Conservation (phyloP, 108 stramenopile genomes). For the Parmales sp. region DNA sequence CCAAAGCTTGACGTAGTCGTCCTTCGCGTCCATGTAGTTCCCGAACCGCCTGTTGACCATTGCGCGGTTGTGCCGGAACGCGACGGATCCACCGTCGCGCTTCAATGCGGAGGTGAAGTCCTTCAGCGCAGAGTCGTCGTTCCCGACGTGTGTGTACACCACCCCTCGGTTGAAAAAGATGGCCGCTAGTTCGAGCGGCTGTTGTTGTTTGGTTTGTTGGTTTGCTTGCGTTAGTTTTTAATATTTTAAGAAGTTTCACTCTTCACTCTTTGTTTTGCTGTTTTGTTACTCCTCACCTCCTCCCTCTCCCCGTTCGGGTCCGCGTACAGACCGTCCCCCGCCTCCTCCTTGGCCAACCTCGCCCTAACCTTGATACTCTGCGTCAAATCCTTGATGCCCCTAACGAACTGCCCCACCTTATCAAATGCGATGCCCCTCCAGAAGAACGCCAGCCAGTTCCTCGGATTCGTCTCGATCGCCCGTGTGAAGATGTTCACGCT, state of each 20-base stretch:
- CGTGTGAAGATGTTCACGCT: neutral
- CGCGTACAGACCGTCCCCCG: neutral
- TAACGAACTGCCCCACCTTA: neutral
- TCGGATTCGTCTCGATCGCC: neutral
- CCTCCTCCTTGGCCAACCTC: neutral
- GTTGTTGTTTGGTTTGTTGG: no score
- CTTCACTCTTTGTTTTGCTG: neutral
- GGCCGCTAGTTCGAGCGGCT: no score
- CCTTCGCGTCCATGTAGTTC: neutral
- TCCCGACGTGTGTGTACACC: neutral
- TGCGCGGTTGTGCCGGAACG: neutral
- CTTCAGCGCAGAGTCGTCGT: neutral
- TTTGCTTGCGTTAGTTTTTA: neutral
- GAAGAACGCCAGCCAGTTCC: neutral
- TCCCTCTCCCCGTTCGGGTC: neutral
- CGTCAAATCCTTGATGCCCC: neutral
- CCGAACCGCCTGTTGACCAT: neutral
- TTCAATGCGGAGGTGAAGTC: neutral
- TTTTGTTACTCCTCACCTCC: neutral
- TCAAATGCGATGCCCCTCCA: neutral
- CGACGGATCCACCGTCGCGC: neutral
- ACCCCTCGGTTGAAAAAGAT: neutral
- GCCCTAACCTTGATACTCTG: neutral
- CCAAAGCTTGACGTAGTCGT: constrained; percentile 6
- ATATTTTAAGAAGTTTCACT: neutral